Evolutionary conservation across 2,329 filamentous ascomycete genomes (phyloP), one percentile per base, ranked within the genome.

Genomic region (Elsinoe batatas): DNA sequence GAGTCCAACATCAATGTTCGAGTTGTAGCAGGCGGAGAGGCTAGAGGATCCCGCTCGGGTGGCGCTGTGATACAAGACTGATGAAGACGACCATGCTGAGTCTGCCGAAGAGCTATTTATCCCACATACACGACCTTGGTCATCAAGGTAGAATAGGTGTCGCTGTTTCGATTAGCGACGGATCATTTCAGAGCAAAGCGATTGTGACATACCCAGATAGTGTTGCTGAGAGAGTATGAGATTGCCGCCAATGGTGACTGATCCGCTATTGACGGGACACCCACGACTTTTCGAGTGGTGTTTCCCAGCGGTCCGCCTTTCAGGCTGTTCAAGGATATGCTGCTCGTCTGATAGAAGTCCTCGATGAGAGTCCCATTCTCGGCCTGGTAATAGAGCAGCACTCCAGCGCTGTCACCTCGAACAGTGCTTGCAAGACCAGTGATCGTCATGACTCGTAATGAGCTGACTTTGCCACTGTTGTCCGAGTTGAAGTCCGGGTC

Each of bases 111-210:
- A 37, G 47, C 47, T 51, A n/a, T 38, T 51, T 5, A 33, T 51
- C 2, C 33, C 33, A 15, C 47, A 26, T 7, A 51, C 13, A 18
- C 32, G 35, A 10, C 47, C 47, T 38, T 38, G 47, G 10, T 5
- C n/a, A 17, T 51, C 47, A 15, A 51, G 12, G n/a, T 51, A 51
- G 47, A 51, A 51, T 7, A 51, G 47, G 37, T 51, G 47, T 10
- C 47, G 47, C 47, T 51, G 8, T 33, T 33, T 13, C 7, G 12
- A 22, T 51, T 22, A 51, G 47, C 33, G n/a, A 26, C 1, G 3
- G 43, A 5, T 18, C 26, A 47, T 46, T 6, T 30, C 13, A 8
- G 32, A 35, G 3, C 15, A 22, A 13, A 22, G 5, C 7, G 4
- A 8, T 2, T 5, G 26, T 30, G 40, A 44, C 46, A 18, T 38